phyloP scores from a whole-genome alignment of 495 filamentous ascomycete genomes.

The Aspergillus coremiiformis region DNA sequence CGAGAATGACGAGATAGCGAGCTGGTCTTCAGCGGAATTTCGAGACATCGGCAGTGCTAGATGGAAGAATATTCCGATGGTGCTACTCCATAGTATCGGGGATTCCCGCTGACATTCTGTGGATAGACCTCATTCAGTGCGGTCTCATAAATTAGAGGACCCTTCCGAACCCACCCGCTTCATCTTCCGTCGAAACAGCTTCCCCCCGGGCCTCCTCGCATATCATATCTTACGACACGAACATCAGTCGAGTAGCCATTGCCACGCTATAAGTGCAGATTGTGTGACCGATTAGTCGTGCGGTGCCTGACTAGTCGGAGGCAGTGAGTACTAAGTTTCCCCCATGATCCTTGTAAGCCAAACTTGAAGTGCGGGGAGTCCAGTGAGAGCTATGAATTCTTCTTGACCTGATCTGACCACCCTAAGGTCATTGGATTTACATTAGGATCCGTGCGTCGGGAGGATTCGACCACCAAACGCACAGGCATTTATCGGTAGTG shows the following conservation, averaged over 20 bases:
- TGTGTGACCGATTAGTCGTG: background rate
- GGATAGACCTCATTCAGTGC: background rate
- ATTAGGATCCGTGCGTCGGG: background rate
- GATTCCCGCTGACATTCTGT: background rate
- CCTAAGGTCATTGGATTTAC: background rate
- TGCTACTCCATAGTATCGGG: background rate
- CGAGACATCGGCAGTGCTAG: no score
- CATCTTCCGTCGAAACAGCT: background rate
- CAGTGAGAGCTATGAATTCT: background rate
- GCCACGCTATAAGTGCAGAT: background rate
- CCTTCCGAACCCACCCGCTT: background rate
- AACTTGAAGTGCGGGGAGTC: background rate
- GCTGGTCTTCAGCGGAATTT: background rate
- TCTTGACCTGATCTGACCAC: background rate
- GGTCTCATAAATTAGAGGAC: background rate
- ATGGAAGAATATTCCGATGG: no score
- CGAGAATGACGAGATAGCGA: background rate
- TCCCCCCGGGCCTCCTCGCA: no score
- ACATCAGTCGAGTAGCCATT: background rate
- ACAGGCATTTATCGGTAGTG: constrained; percentile 7
- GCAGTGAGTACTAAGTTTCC: no score
- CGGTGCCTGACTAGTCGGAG: background rate
- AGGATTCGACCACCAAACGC: background rate
- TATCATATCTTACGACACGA: background rate
- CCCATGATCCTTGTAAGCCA: background rate